Evolutionary conservation across 495 filamentous ascomycete genomes (phyloP).

Genomic region (Hypomontagnella monticulosa): DNA sequence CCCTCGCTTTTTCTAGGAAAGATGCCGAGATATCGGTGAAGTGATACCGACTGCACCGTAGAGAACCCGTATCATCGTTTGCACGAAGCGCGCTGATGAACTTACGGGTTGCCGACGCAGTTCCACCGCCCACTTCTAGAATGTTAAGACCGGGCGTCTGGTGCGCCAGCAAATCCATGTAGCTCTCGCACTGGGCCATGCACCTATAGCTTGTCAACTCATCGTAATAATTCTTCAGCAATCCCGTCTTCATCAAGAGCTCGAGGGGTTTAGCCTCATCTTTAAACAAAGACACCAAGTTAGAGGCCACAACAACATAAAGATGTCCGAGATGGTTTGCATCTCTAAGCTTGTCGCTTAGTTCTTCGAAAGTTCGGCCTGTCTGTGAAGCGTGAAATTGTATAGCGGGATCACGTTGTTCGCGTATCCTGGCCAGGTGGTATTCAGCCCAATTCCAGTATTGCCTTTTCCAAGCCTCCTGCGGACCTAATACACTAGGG

Average conservation of each 20-base stretch:
- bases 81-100: slow-evolving; percentile 23
- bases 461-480: slow-evolving; percentile 1
- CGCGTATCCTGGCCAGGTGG: background rate
- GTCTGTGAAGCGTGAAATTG: too few species aligned
- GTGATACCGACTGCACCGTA: slow-evolving; percentile 42
- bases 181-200: slow-evolving; percentile 20
- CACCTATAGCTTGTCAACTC: background rate
- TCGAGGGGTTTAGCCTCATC: slow-evolving; percentile 44
- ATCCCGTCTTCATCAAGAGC: slow-evolving; percentile 26
- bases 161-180: slow-evolving; percentile 42
- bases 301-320: slow-evolving; percentile 18
- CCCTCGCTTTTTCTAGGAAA: slow-evolving; percentile 53
- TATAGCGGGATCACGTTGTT: too few species aligned
- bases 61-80: background rate
- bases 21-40: slow-evolving; percentile 63
- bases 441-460: slow-evolving; percentile 12
- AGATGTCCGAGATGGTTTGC: slow-evolving; percentile 6
- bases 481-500: background rate
- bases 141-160: slow-evolving; percentile 50
- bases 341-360: background rate
- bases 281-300: slow-evolving; percentile 12
- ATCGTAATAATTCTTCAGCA: slow-evolving; percentile 19
- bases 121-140: slow-evolving; percentile 58
- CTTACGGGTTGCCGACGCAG: slow-evolving; percentile 39
- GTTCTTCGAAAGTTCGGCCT: background rate